Percentiles rank a stretch among this genome's conserved stretches.
Conservation (phyloP, 768 basidiomycete species). For the Russula lepida region DNA sequence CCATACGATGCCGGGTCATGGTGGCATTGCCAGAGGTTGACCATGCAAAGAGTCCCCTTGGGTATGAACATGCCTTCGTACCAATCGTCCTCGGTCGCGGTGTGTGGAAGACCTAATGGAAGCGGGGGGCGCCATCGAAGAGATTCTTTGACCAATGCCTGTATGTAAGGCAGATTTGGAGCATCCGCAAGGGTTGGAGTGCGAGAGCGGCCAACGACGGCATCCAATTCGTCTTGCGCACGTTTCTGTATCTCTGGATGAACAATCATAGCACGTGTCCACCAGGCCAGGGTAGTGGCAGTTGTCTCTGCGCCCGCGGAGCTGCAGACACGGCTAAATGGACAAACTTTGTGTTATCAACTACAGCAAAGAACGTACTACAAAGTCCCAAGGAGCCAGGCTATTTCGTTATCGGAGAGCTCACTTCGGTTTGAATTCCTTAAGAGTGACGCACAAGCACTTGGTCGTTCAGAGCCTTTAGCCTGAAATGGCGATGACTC, state of each 20-base stretch:
- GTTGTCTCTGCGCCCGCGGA: slow-evolving; percentile 7
- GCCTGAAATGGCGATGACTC: background rate
- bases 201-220: slow-evolving; percentile 4
- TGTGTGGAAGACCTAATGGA: background rate
- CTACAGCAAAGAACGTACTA: background rate
- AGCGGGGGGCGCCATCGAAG: slow-evolving; percentile 6
- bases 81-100: slow-evolving; percentile 23
- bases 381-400: slow-evolving; percentile 16
- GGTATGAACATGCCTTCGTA: slow-evolving; percentile 29
- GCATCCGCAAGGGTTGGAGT: background rate
- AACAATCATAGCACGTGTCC: slow-evolving; percentile 17
- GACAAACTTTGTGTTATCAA: background rate
- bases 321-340: background rate
- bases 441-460: slow-evolving; percentile 4
- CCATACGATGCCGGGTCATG: slow-evolving; percentile 11
- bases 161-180: background rate
- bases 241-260: slow-evolving; percentile 11
- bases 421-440: background rate
- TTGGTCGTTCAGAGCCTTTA: slow-evolving; percentile 1
- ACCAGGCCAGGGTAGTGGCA: slow-evolving; percentile 4
- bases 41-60: slow-evolving; percentile 28
- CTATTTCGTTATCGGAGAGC: slow-evolving; percentile 13
- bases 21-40: slow-evolving; percentile 21
- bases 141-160: slow-evolving; percentile 5
- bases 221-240: slow-evolving; percentile 4